Conservation (phyloP, 768 basidiomycete genomes). For the Psilocybe tampanensis region DNA sequence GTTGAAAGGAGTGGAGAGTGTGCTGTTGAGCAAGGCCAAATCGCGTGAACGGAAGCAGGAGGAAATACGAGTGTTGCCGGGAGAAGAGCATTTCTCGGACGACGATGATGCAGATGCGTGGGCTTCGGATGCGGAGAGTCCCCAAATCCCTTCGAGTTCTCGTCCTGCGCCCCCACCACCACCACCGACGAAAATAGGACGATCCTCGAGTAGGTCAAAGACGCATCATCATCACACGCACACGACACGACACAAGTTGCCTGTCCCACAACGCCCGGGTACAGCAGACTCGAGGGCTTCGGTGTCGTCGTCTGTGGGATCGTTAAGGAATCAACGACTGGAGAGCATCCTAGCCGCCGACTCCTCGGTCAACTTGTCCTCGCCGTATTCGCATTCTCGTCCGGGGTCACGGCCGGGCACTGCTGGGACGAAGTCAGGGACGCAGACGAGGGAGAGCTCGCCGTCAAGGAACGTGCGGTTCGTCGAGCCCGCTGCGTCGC, state of each 20-base stretch:
- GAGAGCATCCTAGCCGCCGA: conserved; percentile 30
- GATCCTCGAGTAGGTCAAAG: conserved; percentile 8
- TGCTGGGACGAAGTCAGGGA: conserved; percentile 1
- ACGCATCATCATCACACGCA: not conserved
- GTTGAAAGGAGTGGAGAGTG: too few relatives aligned
- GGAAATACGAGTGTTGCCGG: conserved; percentile 5
- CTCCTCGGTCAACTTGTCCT: not conserved
- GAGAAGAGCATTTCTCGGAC: conserved; percentile 5
- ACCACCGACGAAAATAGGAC: conserved; percentile 5
- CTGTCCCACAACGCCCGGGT: conserved; percentile 1
- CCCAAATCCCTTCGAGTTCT: not conserved
- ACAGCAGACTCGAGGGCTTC: conserved; percentile 16
- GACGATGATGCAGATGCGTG: conserved; percentile 61
- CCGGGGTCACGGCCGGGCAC: conserved; percentile 9
- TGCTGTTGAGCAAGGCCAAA: not conserved
- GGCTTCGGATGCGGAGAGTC: conserved; percentile 52
- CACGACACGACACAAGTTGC: not conserved
- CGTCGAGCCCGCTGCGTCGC: conserved; percentile 21
- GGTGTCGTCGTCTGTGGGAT: conserved; percentile 28
- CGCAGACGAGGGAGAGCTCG: conserved; percentile 40
- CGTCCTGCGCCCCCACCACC: not conserved
- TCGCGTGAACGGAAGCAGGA: not conserved
- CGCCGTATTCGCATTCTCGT: not conserved
- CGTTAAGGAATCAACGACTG: conserved; percentile 31
- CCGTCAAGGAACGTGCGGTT: conserved; percentile 49